These are phyloP conservation scores for Verticillium tricorpus DNA, from an alignment of 2,329 filamentous ascomycete species.

Conservation along the genomic window DNA sequence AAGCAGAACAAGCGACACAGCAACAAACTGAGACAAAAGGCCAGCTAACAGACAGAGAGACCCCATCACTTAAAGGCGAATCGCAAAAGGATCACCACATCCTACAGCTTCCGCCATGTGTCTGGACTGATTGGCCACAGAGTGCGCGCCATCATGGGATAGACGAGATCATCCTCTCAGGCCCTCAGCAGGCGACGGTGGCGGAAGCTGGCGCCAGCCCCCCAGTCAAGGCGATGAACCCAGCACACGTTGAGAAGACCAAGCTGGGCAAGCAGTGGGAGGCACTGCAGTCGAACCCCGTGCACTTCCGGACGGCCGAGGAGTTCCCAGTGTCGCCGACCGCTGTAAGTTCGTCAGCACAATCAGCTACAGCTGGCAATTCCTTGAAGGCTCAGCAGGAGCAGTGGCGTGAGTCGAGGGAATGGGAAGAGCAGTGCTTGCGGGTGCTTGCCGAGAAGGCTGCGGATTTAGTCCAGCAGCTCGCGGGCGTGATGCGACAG, in stretches of 20 bases:
- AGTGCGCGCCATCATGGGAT: not conserved
- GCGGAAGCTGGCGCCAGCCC: not conserved
- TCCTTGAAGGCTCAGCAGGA: not conserved
- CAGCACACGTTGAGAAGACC: not conserved
- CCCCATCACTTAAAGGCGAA: not conserved
- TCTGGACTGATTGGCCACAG: not conserved
- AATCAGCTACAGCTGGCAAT: not conserved
- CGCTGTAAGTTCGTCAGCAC: not conserved
- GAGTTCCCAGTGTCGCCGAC: not conserved
- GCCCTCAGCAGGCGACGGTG: too few relatives aligned
- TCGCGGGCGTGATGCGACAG: not conserved
- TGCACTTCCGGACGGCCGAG: not conserved
- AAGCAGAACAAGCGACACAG: not conserved
- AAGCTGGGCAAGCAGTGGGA: slow-evolving; percentile 1
- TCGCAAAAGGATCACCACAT: too few relatives aligned
- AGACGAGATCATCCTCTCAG: too few relatives aligned
- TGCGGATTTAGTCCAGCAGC: not conserved
- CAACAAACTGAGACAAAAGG: not conserved
- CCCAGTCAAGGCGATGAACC: not conserved
- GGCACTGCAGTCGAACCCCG: not conserved
- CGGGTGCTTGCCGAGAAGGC: not conserved
- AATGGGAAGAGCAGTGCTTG: not conserved
- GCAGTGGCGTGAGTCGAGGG: not conserved
- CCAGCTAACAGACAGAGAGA: not conserved
- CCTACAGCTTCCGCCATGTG: not conserved